Base-by-base conservation (phyloP, 805 yeast genomes). In the Candida berthetii region DNA sequence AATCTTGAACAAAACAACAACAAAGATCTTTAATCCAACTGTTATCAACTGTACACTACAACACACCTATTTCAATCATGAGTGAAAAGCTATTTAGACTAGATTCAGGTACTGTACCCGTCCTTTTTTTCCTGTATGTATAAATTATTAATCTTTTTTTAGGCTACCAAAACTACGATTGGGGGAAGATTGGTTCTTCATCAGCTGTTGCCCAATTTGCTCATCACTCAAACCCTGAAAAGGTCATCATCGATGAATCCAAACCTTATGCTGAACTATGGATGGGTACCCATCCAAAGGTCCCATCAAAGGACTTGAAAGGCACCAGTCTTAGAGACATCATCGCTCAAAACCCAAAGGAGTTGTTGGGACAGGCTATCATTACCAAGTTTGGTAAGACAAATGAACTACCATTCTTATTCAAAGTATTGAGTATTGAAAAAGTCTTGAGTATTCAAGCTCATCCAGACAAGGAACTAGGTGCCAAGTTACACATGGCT, bases 221-320 rank as follows among this genome's bases (percentile, higher is more conserved):
- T 35, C 71, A 81, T 31, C 69, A 71, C 39, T 79, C 95, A 35
- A 81, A 85, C 62, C 75, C 86, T 3, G 50, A 60, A 9, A 35
- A 52, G 11, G 69, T 86, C 41, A 57, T 56, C 16, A 74, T 89
- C 42, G 87, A 85, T 49, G 90, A 83, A 54, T 40, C 71, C 31
- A 78, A 80, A 57, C 98, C 99, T 10, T 93, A 93, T 58, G 99
- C 99, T 15, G 99, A 93, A 64, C 71, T 93, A 51, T 93, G 99
- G 99, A 93, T 93, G 99, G 99, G 99, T 32, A 89, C 98, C 20
- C 99, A 93, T 61, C 91, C 95, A 40, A 85, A 85, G 36, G 89
- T 85, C 11, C 96, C 98, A 24, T 83, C 96, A 16, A 74, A 76
- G 38, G 72, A 74, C 20, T 74, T 66, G 22, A 62, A 69, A 16